Base-by-base conservation (phyloP, 805 yeast genomes). In the Nakazawaea molendinolei region DNA sequence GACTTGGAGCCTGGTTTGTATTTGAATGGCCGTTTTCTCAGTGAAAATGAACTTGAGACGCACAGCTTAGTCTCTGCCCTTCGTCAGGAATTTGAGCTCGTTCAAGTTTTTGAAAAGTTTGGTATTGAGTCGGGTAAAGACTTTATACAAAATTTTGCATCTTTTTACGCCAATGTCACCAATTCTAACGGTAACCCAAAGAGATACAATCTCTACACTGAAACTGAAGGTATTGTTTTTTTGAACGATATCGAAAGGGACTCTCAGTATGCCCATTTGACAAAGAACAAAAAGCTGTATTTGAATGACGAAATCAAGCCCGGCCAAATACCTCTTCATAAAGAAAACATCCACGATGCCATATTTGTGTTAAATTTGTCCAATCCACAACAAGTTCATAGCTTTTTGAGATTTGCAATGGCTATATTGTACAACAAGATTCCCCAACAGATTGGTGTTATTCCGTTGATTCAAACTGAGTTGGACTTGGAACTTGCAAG, bases 371-470 rank as follows among this genome's bases (percentile, higher is more conserved):
- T 89, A 9, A 77, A 79, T 44, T 60, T 86, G 15, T 60, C 77
- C 2, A 64, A 75, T 42, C 60, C 61, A 10, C 58, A 61, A 3
- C 80, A 83, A 40, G 47, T 79, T 14, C 52, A 61, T 13, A 72
- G 69, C 2, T 53, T 79, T 20, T 56, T 70, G 14, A 62, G 79
- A 7, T 61, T 76, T 23, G 48, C 79, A 2, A 63, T 67, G 18
- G 55, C 71, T 2, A 60, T 76, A 3, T 48, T 76, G n/a, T 63
- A 68, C 9, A 69, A 73, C 28, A 74, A 76, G 1, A 66, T 83
- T 13, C 85, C 95, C 0, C 82, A 87, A 44, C 81, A 89, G 54
- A 51, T 90, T 34, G 98, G 97, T 5, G 43, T 90, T 3, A 61
- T 90, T n/a, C 95, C 97, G 0, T 40, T 82, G 3, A 50, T 56